phyloP scores from a whole-genome alignment of 2,329 filamentous ascomycete genomes.

The Epichloe gansuensis region DNA sequence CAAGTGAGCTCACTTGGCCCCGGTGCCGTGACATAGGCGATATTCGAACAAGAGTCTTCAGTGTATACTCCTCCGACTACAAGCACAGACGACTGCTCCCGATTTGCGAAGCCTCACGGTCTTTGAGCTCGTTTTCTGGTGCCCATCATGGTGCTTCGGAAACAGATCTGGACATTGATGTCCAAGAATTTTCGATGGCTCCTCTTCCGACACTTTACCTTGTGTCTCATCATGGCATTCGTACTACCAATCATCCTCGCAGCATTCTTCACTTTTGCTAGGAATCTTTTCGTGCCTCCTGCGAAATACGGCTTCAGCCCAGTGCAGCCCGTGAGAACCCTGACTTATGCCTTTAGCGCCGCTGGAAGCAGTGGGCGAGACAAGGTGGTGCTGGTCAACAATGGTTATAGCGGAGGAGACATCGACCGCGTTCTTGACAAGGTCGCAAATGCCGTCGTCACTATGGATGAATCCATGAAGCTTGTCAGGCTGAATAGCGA shows the following conservation, averaged over 20 bases:
- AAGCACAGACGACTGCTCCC: not conserved
- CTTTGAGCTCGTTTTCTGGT: not conserved
- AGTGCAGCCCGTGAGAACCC: conserved; percentile 45
- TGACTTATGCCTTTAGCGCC: conserved; percentile 48
- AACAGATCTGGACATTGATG: conserved; percentile 48
- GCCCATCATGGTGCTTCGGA: conserved; percentile 35
- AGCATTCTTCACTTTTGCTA: conserved; percentile 54
- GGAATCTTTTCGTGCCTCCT: conserved; percentile 72
- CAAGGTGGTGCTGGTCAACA: conserved; percentile 69
- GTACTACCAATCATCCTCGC: conserved; percentile 46
- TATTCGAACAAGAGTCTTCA: too few species aligned
- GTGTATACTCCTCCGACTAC: too few species aligned
- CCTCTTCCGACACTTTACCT: conserved; percentile 37
- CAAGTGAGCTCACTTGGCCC: not conserved
- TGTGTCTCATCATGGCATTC: conserved; percentile 43
- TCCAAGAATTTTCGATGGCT: conserved; percentile 50
- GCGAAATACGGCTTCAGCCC: conserved; percentile 61
- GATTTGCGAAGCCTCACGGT: not conserved
- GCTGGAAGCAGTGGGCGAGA: conserved; percentile 45
- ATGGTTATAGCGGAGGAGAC: conserved; percentile 52
- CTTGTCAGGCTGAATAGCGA: conserved; percentile 42
- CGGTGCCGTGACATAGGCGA: not conserved
- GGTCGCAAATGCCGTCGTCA: conserved; percentile 49
- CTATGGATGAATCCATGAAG: conserved; percentile 35
- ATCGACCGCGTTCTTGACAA: conserved; percentile 58